These are phyloP conservation scores for Cynara cardunculus DNA, from an alignment of 129 eudicot genomes.

Conservation along the genomic window DNA sequence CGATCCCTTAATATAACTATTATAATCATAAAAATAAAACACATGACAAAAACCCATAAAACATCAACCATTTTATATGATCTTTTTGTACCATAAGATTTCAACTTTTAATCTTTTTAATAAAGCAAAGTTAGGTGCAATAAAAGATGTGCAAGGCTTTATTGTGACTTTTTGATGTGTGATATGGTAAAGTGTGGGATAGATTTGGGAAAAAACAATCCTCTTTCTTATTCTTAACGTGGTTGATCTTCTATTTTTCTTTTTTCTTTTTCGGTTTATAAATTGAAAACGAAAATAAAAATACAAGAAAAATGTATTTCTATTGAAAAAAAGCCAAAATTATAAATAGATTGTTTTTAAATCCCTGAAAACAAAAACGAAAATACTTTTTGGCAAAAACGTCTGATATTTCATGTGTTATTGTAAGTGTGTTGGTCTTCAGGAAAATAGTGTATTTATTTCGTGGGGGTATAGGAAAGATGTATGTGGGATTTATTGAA, in stretches of 20 bases:
- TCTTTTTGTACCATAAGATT: background rate
- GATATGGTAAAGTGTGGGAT: slow-evolving; percentile 19
- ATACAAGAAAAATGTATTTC: background rate
- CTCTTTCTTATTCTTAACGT: slow-evolving; percentile 22
- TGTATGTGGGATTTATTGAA: too few relatives aligned
- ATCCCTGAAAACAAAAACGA: background rate
- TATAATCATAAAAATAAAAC: background rate
- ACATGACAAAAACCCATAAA: background rate
- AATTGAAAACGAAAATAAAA: background rate
- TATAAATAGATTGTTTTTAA: background rate
- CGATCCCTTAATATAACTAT: background rate
- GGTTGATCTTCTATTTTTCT: slow-evolving; percentile 9
- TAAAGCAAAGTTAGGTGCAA: slow-evolving; percentile 15
- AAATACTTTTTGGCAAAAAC: background rate
- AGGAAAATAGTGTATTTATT: background rate
- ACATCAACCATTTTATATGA: background rate
- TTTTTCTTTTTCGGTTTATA: background rate
- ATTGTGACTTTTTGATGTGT: slow-evolving; percentile 17
- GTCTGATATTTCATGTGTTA: background rate
- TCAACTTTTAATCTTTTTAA: background rate
- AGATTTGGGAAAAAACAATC: slow-evolving; percentile 13
- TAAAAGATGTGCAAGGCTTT: slow-evolving; percentile 17
- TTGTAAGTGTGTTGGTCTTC: background rate
- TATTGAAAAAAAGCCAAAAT: background rate
- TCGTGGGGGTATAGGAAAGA: too few relatives aligned